Evolutionary conservation across 2,329 filamentous ascomycete genomes (phyloP), one percentile per base, ranked within the genome.

Genomic region (Hypocreales sp.): DNA sequence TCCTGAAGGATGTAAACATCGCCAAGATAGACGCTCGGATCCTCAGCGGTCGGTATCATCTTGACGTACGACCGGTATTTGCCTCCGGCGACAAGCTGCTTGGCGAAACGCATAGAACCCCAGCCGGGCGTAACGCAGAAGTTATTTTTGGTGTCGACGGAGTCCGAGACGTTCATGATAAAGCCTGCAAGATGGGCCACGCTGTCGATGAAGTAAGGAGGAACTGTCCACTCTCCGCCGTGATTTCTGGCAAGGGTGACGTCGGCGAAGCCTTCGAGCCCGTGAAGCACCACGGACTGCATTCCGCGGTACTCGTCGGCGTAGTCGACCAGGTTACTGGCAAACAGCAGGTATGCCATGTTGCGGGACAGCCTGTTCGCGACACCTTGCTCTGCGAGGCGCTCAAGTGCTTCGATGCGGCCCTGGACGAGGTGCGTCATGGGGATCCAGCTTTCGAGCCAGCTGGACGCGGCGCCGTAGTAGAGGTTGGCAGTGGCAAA

Each of bases 361-460:
- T 28, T 23, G 10, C 19, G 27, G 2, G 31, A 33, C 20, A 40
- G 17, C 4, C 31, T 24, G 11, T 26, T 36, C 3, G 34, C 34
- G 10, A 23, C 19, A 8, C 37, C 37, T 2, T 27, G 15, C 5
- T 7, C 20, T 9, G 30, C 31, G 3, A 35, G 22, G 2, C 20
- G 20, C 22, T 64, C 55, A 2, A 76, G 61, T 13, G 58, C 50
- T 16, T 72, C 60, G 29, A 76, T 61, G 32, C 71, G 67, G 12
- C 60, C 61, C 41, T 72, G 67, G 45, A 86, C 70, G 23, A 82
- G 59, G 44, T 83, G 75, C 22, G 63, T 54, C 30, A 58, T 59
- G 18, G 67, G 67, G 22, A 55, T 46, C 68, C 68, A 75, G 23
- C 65, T 58, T 13, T 54, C 45, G 12, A 61, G 55, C 62, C 66